Evolutionary conservation across 2,329 filamentous ascomycete genomes (phyloP), one percentile per base, ranked within the genome.

Genomic region (Nothophoma quercina): DNA sequence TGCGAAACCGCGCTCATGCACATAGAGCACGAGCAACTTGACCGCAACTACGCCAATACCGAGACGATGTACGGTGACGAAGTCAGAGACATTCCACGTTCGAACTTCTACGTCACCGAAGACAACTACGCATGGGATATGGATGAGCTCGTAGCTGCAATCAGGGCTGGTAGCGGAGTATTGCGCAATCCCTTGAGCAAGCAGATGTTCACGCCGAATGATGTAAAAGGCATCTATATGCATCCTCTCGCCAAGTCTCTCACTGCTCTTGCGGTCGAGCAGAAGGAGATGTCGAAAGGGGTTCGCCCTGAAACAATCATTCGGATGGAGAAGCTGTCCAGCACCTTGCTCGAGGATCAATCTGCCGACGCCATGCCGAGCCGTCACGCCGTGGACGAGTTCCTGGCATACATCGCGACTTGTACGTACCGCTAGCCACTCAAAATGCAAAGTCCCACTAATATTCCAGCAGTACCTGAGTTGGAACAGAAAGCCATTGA

Each of bases 81-180:
- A 7, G 50, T 75, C 13, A 67, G 62, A 32, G 66, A 69, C 13
- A 75, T 76, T 7, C 62, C 66, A 7, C 58, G 72, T 30, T 59
- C 60, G 12, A 68, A 72, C 18, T 74, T 76, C 51, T 71, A 67
- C 30, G 70, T 69, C 23, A 75, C 71, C 0, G 73, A 75, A 28
- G 73, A 76, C 50, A 71, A 71, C n/a, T 76, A 74, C 45, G 73
- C 73, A 7, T 77, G 74, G 74, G 70, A 75, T 33, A 65, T 74
- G 58, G 63, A 66, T 9, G 73, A 76, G 47, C 58, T 72, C 8
- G 68, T 64, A 0, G 58, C 68, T 26, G 69, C 70, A 21, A 70
- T 73, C 47, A 65, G 55, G 16, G 63, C 58, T 12, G 69, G 68
- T 18, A 64, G 64, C 3, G 70, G 70, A 10, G 60, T 72, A 3